Evolutionary conservation across 164 flowering plant genomes (phyloP).

Genomic region (Vitis amurensis): DNA sequence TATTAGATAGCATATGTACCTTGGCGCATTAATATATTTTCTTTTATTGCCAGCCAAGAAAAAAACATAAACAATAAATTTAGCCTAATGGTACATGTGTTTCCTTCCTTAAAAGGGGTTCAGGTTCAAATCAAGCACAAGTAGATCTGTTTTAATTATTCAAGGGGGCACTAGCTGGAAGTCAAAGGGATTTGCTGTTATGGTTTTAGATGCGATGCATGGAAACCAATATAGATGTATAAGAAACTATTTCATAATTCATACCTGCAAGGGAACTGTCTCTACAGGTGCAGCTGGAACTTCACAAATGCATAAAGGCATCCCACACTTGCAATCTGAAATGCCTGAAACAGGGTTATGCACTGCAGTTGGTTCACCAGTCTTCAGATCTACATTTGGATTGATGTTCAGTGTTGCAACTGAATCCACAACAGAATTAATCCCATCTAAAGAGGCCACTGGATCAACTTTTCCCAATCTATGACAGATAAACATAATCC

Average conservation of each 20-base stretch:
- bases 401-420: conserved; percentile 53
- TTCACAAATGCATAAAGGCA: conserved; percentile 97
- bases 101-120: too few species aligned
- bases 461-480: conserved; percentile 38
- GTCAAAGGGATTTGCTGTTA: too few species aligned
- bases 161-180: too few species aligned
- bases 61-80: too few species aligned
- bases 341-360: conserved; percentile 28
- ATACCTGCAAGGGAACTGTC: conserved; percentile 45
- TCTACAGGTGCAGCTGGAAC: conserved; percentile 49
- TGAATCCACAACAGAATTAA: conserved; percentile 36
- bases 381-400: conserved; percentile 25
- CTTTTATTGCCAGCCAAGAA: too few species aligned
- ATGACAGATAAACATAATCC: conserved; percentile 13
- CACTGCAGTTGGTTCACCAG: conserved; percentile 20
- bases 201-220: too few species aligned
- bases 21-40: too few species aligned
- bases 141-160: too few species aligned
- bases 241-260: not conserved
- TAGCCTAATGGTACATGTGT: too few species aligned
- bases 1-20: too few species aligned
- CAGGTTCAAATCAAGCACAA: too few species aligned
- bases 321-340: conserved; percentile 89
- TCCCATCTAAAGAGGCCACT: conserved; percentile 29
- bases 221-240: too few species aligned